A percentile compares a stretch with the other conserved stretches of the same genome.
Evolutionary conservation across 345 rosid genomes (phyloP).

Genomic region (Eutrema heterophyllum): DNA sequence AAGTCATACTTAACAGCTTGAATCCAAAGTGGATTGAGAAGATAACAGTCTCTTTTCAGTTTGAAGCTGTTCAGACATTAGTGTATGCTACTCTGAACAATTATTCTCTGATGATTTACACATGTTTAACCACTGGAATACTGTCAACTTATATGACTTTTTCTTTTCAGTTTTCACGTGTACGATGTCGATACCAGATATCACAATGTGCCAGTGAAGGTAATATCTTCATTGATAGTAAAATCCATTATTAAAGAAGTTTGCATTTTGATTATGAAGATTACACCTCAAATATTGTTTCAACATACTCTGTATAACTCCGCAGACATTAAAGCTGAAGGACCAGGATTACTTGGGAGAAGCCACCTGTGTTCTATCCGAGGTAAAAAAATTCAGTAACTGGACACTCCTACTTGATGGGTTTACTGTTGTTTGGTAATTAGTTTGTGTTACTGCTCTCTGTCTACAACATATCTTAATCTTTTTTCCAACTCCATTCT

Average conservation of each 20-base stretch:
- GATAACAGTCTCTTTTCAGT: conserved; percentile 61
- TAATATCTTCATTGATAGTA: conserved; percentile 18
- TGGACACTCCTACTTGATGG: neutral
- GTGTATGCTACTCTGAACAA: conserved; percentile 40
- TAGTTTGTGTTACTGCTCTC: conserved; percentile 6
- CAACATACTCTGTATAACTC: conserved; percentile 5
- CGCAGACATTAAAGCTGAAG: conserved; percentile 51
- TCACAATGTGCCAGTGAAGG: conserved; percentile 76
- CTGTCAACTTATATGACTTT: conserved; percentile 1
- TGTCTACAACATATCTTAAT: neutral
- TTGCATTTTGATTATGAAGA: conserved; percentile 16
- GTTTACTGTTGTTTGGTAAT: neutral
- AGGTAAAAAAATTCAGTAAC: conserved; percentile 30
- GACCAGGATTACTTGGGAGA: conserved; percentile 84
- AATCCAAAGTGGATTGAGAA: conserved; percentile 82
- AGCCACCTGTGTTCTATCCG: conserved; percentile 61
- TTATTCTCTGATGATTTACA: neutral
- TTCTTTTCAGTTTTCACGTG: conserved; percentile 49
- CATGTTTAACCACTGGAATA: neutral
- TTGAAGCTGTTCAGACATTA: conserved; percentile 70
- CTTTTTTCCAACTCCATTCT: neutral
- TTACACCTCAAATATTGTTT: neutral
- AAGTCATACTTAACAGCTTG: conserved; percentile 63
- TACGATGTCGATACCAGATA: conserved; percentile 69
- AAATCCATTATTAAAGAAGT: no score